A percentile compares a stretch with the other conserved stretches of the same genome.
Evolutionary conservation across 495 filamentous ascomycete species (phyloP).

Genomic region (Penicillium taxi): DNA sequence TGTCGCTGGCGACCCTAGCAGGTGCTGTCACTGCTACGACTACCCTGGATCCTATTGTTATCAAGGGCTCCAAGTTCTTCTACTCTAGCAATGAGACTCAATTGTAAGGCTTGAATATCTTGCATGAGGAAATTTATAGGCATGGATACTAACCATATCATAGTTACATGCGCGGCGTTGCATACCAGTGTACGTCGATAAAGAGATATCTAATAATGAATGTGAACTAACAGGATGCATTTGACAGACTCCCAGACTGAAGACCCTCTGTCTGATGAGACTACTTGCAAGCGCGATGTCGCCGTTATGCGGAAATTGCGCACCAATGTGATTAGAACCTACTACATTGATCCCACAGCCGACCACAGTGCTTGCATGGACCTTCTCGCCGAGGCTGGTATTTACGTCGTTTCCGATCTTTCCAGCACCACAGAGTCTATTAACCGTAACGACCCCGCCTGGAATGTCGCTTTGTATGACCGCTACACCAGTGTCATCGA

Average conservation of each 20-base stretch:
- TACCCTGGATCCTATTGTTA: constrained; percentile 58
- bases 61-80: constrained; percentile 79
- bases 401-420: constrained; percentile 89
- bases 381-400: constrained; percentile 72
- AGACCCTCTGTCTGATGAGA: constrained; percentile 65
- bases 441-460: constrained; percentile 66
- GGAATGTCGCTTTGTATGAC: constrained; percentile 65
- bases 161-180: constrained; percentile 75
- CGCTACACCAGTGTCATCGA: constrained; percentile 84
- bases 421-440: constrained; percentile 74
- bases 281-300: constrained; percentile 70
- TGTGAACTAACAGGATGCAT: constrained; percentile 8
- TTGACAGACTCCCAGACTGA: constrained; percentile 22
- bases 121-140: background rate
- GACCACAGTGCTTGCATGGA: constrained; percentile 85
- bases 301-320: constrained; percentile 66
- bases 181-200: constrained; percentile 61
- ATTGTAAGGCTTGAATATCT: constrained; percentile 50
- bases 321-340: constrained; percentile 89
- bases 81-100: constrained; percentile 65
- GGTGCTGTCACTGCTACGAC: constrained; percentile 48
- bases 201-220: background rate
- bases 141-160: constrained; percentile 5
- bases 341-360: constrained; percentile 72
- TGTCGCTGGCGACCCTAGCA: constrained; percentile 41